Evolutionary conservation across 2,329 filamentous ascomycete genomes (phyloP).

Genomic region (Diaporthe humulicola): DNA sequence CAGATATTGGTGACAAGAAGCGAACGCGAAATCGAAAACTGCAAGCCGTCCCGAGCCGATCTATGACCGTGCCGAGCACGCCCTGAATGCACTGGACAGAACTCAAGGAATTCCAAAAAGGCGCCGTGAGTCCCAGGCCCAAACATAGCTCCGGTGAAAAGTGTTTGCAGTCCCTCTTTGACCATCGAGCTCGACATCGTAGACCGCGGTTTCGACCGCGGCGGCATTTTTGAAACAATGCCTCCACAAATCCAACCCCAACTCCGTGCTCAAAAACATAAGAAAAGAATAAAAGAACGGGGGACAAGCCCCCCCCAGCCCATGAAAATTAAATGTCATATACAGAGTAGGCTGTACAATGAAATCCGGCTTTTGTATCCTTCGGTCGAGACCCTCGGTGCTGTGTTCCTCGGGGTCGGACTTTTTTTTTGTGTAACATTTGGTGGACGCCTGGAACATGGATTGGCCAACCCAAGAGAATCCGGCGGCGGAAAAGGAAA

Average conservation of each 20-base stretch:
- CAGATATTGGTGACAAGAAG: slow-evolving; percentile 29
- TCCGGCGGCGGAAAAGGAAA: slow-evolving; percentile 7
- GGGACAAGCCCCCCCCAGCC: slow-evolving; percentile 7
- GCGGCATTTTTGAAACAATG: background rate
- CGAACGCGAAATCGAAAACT: slow-evolving; percentile 17
- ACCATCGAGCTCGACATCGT: background rate
- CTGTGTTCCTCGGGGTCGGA: slow-evolving; percentile 18
- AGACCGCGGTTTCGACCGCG: background rate
- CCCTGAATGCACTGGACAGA: background rate
- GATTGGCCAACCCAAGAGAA: background rate
- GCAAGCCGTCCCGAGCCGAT: slow-evolving; percentile 27
- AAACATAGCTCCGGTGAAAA: background rate
- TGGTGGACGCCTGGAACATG: background rate
- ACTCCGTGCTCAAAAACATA: slow-evolving; percentile 43
- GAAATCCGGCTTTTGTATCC: slow-evolving; percentile 23
- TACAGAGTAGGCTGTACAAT: slow-evolving; percentile 32
- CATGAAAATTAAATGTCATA: slow-evolving; percentile 20
- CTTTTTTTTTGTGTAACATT: slow-evolving; percentile 1
- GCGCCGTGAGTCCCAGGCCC: background rate
- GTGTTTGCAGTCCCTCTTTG: background rate
- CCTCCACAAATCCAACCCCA: slow-evolving; percentile 33
- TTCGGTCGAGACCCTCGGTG: background rate
- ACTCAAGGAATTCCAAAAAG: background rate
- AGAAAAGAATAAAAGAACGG: slow-evolving; percentile 25
- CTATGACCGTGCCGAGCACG: slow-evolving; percentile 19